phyloP scores from a whole-genome alignment of 208 protist species.

The Acanthamoeba culbertsoni region DNA sequence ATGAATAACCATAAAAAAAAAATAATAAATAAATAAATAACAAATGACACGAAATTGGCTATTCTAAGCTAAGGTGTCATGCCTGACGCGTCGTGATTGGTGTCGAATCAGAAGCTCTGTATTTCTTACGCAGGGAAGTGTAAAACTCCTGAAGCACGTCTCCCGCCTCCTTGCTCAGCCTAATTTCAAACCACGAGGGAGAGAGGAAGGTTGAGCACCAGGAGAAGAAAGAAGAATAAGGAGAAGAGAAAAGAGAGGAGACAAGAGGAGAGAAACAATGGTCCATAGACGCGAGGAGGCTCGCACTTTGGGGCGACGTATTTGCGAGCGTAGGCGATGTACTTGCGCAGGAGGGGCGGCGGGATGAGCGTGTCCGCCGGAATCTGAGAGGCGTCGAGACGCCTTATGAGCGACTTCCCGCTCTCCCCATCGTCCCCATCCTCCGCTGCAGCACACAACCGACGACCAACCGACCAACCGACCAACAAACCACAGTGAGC shows the following conservation, averaged over 20 bases:
- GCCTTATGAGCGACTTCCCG: background rate
- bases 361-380: slow-evolving; percentile 44
- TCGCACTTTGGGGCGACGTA: slow-evolving; percentile 78
- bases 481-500: background rate
- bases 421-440: background rate
- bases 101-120: slow-evolving; percentile 68
- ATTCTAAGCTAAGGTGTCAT: background rate
- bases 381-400: background rate
- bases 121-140: slow-evolving; percentile 73
- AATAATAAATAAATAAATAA: no score
- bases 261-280: background rate
- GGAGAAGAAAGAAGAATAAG: background rate
- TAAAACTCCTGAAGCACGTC: slow-evolving; percentile 82
- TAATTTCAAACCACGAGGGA: background rate
- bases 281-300: background rate
- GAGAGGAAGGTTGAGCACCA: background rate
- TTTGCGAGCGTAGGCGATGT: slow-evolving; percentile 87
- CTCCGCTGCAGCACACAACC: background rate
- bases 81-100: slow-evolving; percentile 86
- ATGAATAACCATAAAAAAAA: background rate
- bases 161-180: slow-evolving; percentile 68
- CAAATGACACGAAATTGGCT: no score
- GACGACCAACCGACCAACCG: background rate
- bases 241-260: no score
- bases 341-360: slow-evolving; percentile 80